Evolutionary conservation across 345 rosid species (phyloP).

Genomic region (Aurinia saxatilis): DNA sequence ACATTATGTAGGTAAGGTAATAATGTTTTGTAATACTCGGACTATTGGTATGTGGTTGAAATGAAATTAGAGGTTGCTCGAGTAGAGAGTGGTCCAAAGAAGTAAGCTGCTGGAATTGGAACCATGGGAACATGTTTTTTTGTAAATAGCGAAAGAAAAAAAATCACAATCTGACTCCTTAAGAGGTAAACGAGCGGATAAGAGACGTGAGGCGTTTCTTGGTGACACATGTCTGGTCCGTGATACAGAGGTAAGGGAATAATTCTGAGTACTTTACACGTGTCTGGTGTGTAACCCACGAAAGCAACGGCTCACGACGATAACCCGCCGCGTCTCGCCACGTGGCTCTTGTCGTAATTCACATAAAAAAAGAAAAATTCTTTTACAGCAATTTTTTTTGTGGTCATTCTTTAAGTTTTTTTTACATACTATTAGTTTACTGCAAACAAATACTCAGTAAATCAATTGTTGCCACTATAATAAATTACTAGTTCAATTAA

Average conservation of each 20-base stretch:
- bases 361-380: no score
- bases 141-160: not conserved
- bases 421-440: not conserved
- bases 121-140: not conserved
- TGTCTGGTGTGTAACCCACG: not conserved
- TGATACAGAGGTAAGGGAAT: not conserved
- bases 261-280: not conserved
- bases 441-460: not conserved
- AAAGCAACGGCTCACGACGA: constrained; percentile 17
- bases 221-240: constrained; percentile 9
- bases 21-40: not conserved
- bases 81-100: not conserved
- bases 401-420: not conserved
- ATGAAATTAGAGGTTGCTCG: not conserved
- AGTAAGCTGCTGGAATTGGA: not conserved
- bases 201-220: not conserved
- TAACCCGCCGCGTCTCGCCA: constrained; percentile 13
- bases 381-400: no score
- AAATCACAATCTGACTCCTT: not conserved
- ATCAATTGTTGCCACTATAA: not conserved
- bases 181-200: constrained; percentile 2
- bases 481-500: not conserved
- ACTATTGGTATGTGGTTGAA: constrained; percentile 4
- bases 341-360: not conserved
- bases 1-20: not conserved